These are phyloP conservation scores for Scutellaria minor DNA, from an alignment of 257 asterid species.

Conservation along the genomic window DNA sequence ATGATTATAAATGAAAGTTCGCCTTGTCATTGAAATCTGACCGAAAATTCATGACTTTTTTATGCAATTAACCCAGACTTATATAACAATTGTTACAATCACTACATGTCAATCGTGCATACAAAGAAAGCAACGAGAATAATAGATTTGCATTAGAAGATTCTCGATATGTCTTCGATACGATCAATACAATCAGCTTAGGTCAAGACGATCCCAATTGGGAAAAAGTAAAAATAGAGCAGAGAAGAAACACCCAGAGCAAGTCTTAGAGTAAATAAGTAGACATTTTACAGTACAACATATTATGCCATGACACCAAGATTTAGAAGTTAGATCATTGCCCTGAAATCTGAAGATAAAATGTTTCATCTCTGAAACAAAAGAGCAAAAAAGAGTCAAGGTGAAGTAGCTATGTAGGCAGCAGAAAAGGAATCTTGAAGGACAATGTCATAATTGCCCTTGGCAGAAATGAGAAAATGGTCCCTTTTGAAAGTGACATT, in stretches of 20 bases:
- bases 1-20: no score
- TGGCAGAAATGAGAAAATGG: constrained; percentile 41
- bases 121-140: no score
- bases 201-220: no score
- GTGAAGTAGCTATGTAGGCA: constrained; percentile 41
- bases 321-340: constrained; percentile 42
- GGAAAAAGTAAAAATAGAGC: no score
- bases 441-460: constrained; percentile 44
- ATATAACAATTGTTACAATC: no score
- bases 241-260: neutral
- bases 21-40: no score
- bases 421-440: constrained; percentile 47
- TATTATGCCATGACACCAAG: constrained; percentile 13
- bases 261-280: neutral
- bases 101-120: no score
- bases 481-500: constrained; percentile 45
- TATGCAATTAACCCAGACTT: no score
- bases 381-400: constrained; percentile 29
- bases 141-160: no score
- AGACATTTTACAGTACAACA: neutral
- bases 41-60: no score
- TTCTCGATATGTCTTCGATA: no score
- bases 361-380: constrained; percentile 33
- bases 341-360: constrained; percentile 23
- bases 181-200: no score